These are phyloP conservation scores for Botryotinia convoluta DNA, from an alignment of 2,329 filamentous ascomycete species.

Conservation along the genomic window DNA sequence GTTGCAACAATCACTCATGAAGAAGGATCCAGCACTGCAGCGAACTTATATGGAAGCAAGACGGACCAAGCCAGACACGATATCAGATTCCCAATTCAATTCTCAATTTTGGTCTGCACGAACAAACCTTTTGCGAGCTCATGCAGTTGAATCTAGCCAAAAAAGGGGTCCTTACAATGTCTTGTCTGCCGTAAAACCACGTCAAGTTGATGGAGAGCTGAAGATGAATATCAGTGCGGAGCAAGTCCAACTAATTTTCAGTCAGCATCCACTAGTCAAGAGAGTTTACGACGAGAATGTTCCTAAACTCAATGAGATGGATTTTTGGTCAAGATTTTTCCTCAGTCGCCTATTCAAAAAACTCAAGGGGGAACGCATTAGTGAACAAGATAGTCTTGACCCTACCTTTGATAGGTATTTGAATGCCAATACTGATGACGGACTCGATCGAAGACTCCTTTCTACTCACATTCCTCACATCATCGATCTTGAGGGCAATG, in stretches of 20 bases:
- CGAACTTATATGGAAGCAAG: slow-evolving; percentile 86
- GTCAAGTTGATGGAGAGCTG: slow-evolving; percentile 68
- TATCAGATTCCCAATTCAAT: slow-evolving; percentile 79
- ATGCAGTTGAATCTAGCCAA: slow-evolving; percentile 86
- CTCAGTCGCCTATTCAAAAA: slow-evolving; percentile 87
- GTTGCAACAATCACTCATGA: slow-evolving; percentile 84
- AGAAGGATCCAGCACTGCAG: slow-evolving; percentile 70
- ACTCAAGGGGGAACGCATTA: slow-evolving; percentile 82
- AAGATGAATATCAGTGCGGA: slow-evolving; percentile 85
- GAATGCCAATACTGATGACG: slow-evolving; percentile 62
- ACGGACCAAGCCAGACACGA: slow-evolving; percentile 77
- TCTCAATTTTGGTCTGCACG: slow-evolving; percentile 93
- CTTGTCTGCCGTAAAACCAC: slow-evolving; percentile 81
- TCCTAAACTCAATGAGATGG: slow-evolving; percentile 70
- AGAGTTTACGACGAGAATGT: slow-evolving; percentile 92
- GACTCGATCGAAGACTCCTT: slow-evolving; percentile 52
- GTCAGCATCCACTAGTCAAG: slow-evolving; percentile 86
- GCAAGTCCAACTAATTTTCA: slow-evolving; percentile 89
- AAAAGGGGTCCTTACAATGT: slow-evolving; percentile 91
- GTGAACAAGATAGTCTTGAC: slow-evolving; percentile 73
- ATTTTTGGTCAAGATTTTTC: slow-evolving; percentile 96
- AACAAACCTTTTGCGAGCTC: slow-evolving; percentile 78
- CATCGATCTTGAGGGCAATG: slow-evolving; percentile 90
- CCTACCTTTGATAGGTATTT: slow-evolving; percentile 83
- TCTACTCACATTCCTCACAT: slow-evolving; percentile 76